Base-by-base conservation (phyloP, 805 yeast species). In the Candida stauntonica region DNA sequence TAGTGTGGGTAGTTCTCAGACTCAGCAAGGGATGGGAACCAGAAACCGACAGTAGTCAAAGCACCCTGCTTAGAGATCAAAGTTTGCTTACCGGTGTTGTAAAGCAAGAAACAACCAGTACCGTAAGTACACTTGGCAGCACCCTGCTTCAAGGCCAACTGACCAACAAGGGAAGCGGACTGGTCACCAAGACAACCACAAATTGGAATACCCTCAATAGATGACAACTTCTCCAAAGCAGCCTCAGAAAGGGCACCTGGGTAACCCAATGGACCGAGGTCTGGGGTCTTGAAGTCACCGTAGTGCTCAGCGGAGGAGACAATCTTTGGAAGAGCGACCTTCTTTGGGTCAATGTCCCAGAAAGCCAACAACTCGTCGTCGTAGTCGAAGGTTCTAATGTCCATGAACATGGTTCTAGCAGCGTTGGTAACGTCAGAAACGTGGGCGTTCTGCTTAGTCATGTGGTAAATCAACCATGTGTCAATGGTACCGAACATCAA, bases 61-160 rank as follows among this genome's bases (percentile, higher is more conserved):
- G 94, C 79, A 34, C 96, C 97, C 57, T 84, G 79, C 26, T 75
- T 69, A 24, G 89, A 78, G 26, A 81, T 72, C 54, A 87, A 72
- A 42, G 86, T 82, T 36, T 69, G 62, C 31, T 67, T 62, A 42
- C 98, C 98, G 2, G 95, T 85, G 63, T 89, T 89, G 70, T 83
- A 86, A 46, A 91, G 69, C 45, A 89, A 63, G 70, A 89, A 89
- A 60, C 95, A 86, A 45, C 98, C 98, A 2, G 98, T 89, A 46
- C 98, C 98, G 56, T 88, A 89, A 9, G 98, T 89, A 70, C 95
- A 87, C 63, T 89, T 89, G 31, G 96, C 96, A 31, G 82, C 78
- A 39, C 96, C 96, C 31, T 77, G 72, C 47, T 75, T 71, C 53
- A 87, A 77, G 2, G 96, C 96, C 62, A 86, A 63, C 63, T 89